Evolutionary conservation across 352 stramenopile genomes (phyloP), one percentile per base, ranked within the genome.

Genomic region (Phytopythium litorale): DNA sequence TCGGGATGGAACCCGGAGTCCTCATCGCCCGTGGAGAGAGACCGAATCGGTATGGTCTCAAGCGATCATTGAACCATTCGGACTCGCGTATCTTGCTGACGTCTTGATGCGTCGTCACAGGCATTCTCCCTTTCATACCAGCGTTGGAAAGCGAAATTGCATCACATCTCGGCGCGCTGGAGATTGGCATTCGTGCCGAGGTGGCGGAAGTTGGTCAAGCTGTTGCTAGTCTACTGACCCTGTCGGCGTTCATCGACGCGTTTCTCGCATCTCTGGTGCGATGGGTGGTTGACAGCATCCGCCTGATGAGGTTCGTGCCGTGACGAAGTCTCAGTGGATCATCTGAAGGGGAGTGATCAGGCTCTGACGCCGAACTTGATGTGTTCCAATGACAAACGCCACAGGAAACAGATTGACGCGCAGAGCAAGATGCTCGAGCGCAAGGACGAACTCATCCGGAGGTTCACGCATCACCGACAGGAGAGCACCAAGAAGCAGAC

Each of bases 381-480:
- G 35, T 9, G 35, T 42, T 16, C 13, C 38, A 16, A n/a, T 13
- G 28, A 18, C 48, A 51, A 60, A 18, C 40, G 43, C 33, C 52
- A 45, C 42, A 83, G 75, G 56, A 84, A 75, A 60, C 68, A 73
- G 67, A 60, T 63, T 8, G 52, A 71, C 57, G 66, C 67, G 0
- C 66, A 80, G 57, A 68, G 75, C 23, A 88, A 84, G 50, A 84
- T 78, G 23, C 78, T 85, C 49, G 76, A 85, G 63, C 69, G 78
- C 18, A 88, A 85, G 53, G 78, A 82, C 28, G 71, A 84, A 50
- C 65, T 88, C 38, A 74, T 88, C 23, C 66, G 72, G n/a, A 67
- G 78, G 0, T 85, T 88, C 57, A 88, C 68, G 1, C 78, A 88
- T n/a, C 78, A 88, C 56, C 75, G 78, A 1, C 67, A 77, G 58